Evolutionary conservation across 2,329 filamentous ascomycete genomes (phyloP), one percentile per base, ranked within the genome.

Genomic region (Ambrosiella beaveri): DNA sequence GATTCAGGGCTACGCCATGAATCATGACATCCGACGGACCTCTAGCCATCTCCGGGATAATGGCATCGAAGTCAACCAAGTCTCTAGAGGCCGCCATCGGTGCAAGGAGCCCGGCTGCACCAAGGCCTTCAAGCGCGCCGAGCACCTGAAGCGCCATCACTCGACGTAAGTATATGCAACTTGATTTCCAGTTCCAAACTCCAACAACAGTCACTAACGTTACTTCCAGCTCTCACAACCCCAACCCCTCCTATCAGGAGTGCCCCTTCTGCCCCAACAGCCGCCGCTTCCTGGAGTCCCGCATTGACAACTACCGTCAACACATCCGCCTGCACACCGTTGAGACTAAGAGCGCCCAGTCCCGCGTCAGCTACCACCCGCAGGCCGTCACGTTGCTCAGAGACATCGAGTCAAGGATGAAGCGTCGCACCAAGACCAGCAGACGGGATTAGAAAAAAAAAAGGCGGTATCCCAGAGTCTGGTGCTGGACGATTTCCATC

Each of bases 141-240:
- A 80, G 65, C 77, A 80, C 61, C 66, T 79, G 15, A 80, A 79
- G 68, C 71, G 77, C 36, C 77, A 80, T 64, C 70, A 74, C 56
- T 71, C 71, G 57, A 74, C 74, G 76, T 79, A 64, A 69, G 74
- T 71, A 8, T 15, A 3, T 17, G 1, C 15, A 7, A 8, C n/a
- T 13, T 13, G 13, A 8, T 13, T 7, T 11, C 35, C 17, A 56
- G 17, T 37, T 39, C 7, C 12, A 35, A 19, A 11, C 4, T 2
- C 3, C 53, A 40, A 19, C 11, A 8, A 8, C 3, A 2, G 7
- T 56, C 13, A 27, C 54, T 53, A 38, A 47, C 35, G 49, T 52
- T 49, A 5, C 11, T 38, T 39, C 37, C 13, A 63, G 62, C 41
- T 57, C 60, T 8, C 62, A 63, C 15, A 56, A 59, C 13, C 36